phyloP scores from a whole-genome alignment of 176 grass and related monocot species.

The Cenchrus americanus region DNA sequence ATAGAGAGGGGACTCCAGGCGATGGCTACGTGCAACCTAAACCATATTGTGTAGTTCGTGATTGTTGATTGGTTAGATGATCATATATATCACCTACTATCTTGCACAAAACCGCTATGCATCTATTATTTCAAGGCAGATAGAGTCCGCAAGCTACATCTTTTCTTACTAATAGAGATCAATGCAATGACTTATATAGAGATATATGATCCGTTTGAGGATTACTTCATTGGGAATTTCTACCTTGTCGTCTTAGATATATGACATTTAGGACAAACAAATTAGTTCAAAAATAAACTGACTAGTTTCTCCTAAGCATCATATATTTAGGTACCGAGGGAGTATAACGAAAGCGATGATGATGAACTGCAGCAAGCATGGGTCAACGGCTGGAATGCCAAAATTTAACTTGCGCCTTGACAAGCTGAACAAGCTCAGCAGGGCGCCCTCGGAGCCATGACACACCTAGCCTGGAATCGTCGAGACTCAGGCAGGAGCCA shows the following conservation, averaged over 20 bases:
- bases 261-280: no score
- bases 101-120: background rate
- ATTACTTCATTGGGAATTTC: background rate
- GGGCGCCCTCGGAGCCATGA: no score
- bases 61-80: slow-evolving; percentile 27
- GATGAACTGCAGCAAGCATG: background rate
- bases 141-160: background rate
- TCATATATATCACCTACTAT: background rate
- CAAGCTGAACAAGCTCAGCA: no score
- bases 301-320: no score
- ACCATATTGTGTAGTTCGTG: background rate
- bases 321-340: no score
- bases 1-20: background rate
- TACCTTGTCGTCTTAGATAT: no score
- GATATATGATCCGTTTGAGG: background rate
- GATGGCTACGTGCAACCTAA: slow-evolving; percentile 38
- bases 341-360: background rate
- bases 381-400: background rate
- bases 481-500: no score
- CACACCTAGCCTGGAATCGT: no score
- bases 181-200: background rate
- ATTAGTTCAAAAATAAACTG: no score
- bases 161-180: background rate
- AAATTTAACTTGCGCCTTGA: background rate
- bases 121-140: background rate